Percentiles rank a stretch among this genome's conserved stretches.
Conservation (phyloP, 2,329 filamentous ascomycete species). For the Alternaria angustiovoidea region DNA sequence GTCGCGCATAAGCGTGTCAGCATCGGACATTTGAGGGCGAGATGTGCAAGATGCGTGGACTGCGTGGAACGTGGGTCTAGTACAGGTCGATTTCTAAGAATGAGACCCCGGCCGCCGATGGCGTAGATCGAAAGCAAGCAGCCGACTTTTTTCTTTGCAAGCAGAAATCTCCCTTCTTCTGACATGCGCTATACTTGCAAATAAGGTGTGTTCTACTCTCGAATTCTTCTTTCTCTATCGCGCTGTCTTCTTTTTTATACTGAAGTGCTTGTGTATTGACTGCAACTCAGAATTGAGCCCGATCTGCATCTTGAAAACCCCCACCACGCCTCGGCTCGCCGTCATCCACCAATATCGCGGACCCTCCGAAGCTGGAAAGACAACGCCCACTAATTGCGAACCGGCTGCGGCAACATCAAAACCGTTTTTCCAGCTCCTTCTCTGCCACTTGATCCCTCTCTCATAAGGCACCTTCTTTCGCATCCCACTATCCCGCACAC, state of each 20-base stretch:
- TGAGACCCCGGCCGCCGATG: slow-evolving; percentile 27
- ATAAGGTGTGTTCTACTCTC: slow-evolving; percentile 10
- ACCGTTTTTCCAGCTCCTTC: slow-evolving; percentile 27
- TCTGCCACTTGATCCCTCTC: slow-evolving; percentile 12
- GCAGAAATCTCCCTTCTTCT: slow-evolving; percentile 21
- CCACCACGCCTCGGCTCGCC: slow-evolving; percentile 23
- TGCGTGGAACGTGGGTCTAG: slow-evolving; percentile 26
- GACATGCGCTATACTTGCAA: slow-evolving; percentile 12
- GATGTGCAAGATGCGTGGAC: slow-evolving; percentile 3
- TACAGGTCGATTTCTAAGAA: slow-evolving; percentile 35
- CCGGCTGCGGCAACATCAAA: slow-evolving; percentile 19
- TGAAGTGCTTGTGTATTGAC: slow-evolving; percentile 3
- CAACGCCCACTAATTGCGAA: slow-evolving; percentile 21
- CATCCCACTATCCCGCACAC: slow-evolving; percentile 27
- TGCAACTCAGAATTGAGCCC: slow-evolving; percentile 17
- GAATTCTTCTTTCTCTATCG: not conserved
- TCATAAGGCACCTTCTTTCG: slow-evolving; percentile 22
- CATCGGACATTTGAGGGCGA: slow-evolving; percentile 6
- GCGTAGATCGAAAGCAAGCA: slow-evolving; percentile 24
- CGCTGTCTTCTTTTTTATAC: slow-evolving; percentile 17
- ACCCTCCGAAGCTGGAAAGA: slow-evolving; percentile 32
- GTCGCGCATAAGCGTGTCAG: slow-evolving; percentile 21
- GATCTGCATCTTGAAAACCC: slow-evolving; percentile 16
- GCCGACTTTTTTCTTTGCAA: slow-evolving; percentile 19
- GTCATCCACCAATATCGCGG: slow-evolving; percentile 24